Conservation (phyloP, 2,329 filamentous ascomycete genomes). For the Exophiala phaeomuriformis region DNA sequence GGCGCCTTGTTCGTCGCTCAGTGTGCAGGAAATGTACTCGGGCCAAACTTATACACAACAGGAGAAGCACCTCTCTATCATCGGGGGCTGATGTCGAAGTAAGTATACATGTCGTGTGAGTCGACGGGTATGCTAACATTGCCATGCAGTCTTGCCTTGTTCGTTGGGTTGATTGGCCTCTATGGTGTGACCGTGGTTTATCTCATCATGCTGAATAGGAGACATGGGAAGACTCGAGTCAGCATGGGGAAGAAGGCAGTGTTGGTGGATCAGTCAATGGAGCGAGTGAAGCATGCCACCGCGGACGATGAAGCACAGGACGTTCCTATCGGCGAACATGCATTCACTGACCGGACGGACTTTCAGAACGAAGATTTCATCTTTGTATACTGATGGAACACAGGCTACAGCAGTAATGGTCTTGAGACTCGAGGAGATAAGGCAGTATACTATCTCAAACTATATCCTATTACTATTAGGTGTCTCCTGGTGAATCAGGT, state of each 20-base stretch:
- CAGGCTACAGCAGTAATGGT: too few species aligned
- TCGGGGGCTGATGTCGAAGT: constrained; percentile 53
- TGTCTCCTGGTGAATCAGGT: too few species aligned
- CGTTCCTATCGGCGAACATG: constrained; percentile 26
- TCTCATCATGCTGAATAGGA: constrained; percentile 31
- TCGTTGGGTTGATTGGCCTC: constrained; percentile 52
- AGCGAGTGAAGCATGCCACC: constrained; percentile 26
- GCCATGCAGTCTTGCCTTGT: constrained; percentile 46
- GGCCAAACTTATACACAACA: constrained; percentile 57
- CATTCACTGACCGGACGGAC: constrained; percentile 31
- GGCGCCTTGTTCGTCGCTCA: constrained; percentile 59
- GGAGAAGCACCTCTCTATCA: constrained; percentile 53
- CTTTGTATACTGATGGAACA: constrained; percentile 28
- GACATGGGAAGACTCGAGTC: constrained; percentile 49
- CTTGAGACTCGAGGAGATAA: too few species aligned
- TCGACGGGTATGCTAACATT: too few species aligned
- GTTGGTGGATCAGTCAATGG: constrained; percentile 54
- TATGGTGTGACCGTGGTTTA: constrained; percentile 33
- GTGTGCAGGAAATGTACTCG: constrained; percentile 57
- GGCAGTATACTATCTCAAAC: too few species aligned
- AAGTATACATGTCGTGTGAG: constrained; percentile 8
- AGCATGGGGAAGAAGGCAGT: constrained; percentile 53
- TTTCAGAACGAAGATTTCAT: constrained; percentile 31
- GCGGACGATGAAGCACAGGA: constrained; percentile 27
- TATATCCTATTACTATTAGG: too few species aligned